Evolutionary conservation across 2,329 filamentous ascomycete species (phyloP).

Genomic region (Aspergillus tanneri): DNA sequence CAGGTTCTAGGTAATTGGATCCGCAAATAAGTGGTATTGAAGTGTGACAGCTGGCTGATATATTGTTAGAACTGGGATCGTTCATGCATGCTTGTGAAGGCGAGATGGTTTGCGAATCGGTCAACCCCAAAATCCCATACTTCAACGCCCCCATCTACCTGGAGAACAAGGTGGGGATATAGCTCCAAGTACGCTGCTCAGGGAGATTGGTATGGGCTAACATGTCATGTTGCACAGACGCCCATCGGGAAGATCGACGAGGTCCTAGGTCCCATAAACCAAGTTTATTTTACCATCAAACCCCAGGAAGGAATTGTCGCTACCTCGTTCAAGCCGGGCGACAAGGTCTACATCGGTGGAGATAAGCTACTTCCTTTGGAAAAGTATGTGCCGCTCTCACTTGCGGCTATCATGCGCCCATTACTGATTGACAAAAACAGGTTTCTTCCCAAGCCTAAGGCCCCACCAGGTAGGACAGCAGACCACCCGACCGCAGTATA

Average conservation of each 20-base stretch:
- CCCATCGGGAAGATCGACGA: slow-evolving; percentile 96
- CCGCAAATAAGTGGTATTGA: slow-evolving; percentile 1
- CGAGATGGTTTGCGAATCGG: slow-evolving; percentile 95
- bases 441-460: slow-evolving; percentile 93
- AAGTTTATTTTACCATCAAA: slow-evolving; percentile 98
- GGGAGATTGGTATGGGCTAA: slow-evolving; percentile 16
- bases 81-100: slow-evolving; percentile 95
- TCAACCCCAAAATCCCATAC: slow-evolving; percentile 94
- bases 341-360: slow-evolving; percentile 93
- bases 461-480: slow-evolving; percentile 50
- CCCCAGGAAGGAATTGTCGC: slow-evolving; percentile 95
- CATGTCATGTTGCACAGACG: slow-evolving; percentile 52
- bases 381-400: slow-evolving; percentile 51
- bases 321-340: slow-evolving; percentile 88
- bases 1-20: slow-evolving; percentile 55
- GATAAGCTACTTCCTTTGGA: slow-evolving; percentile 95
- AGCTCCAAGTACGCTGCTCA: neutral
- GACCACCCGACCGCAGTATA: neutral
- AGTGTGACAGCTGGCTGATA: slow-evolving; percentile 30
- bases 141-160: slow-evolving; percentile 99
- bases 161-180: slow-evolving; percentile 78
- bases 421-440: slow-evolving; percentile 37
- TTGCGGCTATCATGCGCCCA: neutral
- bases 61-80: slow-evolving; percentile 74
- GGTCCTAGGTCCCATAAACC: slow-evolving; percentile 94